These are phyloP conservation scores for Xylaria bambusicola DNA, from an alignment of 495 filamentous ascomycete genomes.

Conservation along the genomic window DNA sequence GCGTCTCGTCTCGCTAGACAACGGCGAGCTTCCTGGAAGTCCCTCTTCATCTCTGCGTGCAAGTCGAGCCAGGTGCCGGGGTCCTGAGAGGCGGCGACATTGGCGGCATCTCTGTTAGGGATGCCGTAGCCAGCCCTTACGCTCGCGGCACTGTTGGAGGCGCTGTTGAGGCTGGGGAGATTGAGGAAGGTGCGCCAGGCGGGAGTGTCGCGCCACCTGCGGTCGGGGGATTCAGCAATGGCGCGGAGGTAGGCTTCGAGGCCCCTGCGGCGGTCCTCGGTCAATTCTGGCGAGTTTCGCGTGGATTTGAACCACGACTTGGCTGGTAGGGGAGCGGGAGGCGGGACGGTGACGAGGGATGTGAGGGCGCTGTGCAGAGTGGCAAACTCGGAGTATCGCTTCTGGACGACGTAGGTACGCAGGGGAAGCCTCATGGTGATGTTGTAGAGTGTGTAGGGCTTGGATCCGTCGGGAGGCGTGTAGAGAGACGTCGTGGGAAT, in stretches of 20 bases:
- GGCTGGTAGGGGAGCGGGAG: conserved; percentile 66
- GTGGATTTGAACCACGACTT: conserved; percentile 90
- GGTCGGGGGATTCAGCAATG: conserved; percentile 74
- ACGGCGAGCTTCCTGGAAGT: conserved; percentile 79
- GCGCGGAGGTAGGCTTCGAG: conserved; percentile 81
- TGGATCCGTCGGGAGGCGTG: conserved; percentile 50
- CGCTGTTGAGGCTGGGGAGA: conserved; percentile 60
- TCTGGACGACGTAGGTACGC: conserved; percentile 81
- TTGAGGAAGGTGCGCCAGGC: conserved; percentile 88
- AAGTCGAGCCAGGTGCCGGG: conserved; percentile 85
- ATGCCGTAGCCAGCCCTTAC: conserved; percentile 48
- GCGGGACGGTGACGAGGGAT: conserved; percentile 58
- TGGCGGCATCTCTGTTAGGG: conserved; percentile 41
- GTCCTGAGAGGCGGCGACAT: conserved; percentile 61
- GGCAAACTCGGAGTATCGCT: conserved; percentile 93
- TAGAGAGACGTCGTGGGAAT: conserved; percentile 74
- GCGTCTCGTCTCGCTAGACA: conserved; percentile 75
- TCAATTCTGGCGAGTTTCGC: conserved; percentile 69
- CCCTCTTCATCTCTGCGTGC: conserved; percentile 76
- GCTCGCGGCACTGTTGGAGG: conserved; percentile 47
- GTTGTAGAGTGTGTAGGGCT: conserved; percentile 89
- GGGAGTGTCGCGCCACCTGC: conserved; percentile 80
- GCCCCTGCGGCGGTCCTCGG: conserved; percentile 72
- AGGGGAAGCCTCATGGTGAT: conserved; percentile 86
- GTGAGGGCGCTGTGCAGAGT: conserved; percentile 71